Evolutionary conservation across 2,329 filamentous ascomycete species (phyloP).

Genomic region (Cladophialophora psammophila): DNA sequence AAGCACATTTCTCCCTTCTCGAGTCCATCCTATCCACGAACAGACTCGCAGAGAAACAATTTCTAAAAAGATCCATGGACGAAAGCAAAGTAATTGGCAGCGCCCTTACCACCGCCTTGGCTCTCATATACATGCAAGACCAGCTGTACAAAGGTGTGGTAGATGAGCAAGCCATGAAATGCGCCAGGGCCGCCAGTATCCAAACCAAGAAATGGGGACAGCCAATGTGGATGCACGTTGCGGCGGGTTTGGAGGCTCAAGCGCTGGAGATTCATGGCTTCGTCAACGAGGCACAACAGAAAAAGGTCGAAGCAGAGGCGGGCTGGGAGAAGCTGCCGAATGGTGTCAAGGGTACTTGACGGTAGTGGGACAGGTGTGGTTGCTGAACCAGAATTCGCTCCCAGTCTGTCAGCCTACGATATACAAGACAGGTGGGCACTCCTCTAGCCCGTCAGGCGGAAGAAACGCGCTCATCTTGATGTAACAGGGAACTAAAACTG

Average conservation of each 20-base stretch:
- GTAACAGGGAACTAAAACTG: neutral
- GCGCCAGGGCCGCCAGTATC: slow-evolving; percentile 71
- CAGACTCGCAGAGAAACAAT: slow-evolving; percentile 79
- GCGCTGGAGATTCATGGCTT: slow-evolving; percentile 77
- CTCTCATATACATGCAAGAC: slow-evolving; percentile 83
- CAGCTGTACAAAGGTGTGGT: slow-evolving; percentile 83
- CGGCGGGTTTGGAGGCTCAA: slow-evolving; percentile 77
- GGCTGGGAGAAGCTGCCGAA: slow-evolving; percentile 49
- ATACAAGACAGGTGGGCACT: neutral
- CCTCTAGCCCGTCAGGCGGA: too few species aligned
- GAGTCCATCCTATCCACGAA: slow-evolving; percentile 71
- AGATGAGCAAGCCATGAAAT: slow-evolving; percentile 80
- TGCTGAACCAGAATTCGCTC: neutral
- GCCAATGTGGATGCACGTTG: slow-evolving; percentile 79
- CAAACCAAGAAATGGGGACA: slow-evolving; percentile 76
- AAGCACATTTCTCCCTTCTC: slow-evolving; percentile 78
- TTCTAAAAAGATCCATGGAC: slow-evolving; percentile 75
- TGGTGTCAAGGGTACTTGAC: slow-evolving; percentile 19
- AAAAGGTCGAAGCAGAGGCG: slow-evolving; percentile 55
- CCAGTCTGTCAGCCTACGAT: neutral
- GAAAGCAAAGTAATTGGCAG: slow-evolving; percentile 75
- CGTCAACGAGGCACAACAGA: slow-evolving; percentile 56
- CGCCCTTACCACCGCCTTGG: slow-evolving; percentile 80
- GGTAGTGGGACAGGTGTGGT: neutral
- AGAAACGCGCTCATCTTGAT: neutral